These are phyloP conservation scores for Apiospora rasikravindrae DNA, from an alignment of 2,329 filamentous ascomycete species.

Conservation along the genomic window DNA sequence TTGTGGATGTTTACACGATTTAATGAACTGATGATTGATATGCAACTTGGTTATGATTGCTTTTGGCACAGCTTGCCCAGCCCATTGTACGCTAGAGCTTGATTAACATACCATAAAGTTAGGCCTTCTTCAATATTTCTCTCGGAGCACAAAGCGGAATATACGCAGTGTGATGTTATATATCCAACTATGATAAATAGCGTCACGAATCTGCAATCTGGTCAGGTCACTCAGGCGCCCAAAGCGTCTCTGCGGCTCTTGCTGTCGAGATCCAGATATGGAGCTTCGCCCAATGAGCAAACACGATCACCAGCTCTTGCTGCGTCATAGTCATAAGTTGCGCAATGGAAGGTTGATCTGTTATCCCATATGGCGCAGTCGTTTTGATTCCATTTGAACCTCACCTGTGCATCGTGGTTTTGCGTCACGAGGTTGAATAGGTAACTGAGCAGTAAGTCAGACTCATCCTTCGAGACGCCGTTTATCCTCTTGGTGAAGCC, in stretches of 20 bases:
- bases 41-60: background rate
- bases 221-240: conserved; percentile 22
- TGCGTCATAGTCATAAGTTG: conserved; percentile 66
- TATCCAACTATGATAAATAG: background rate
- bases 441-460: conserved; percentile 54
- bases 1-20: background rate
- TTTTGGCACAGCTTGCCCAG: background rate
- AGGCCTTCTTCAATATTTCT: background rate
- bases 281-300: conserved; percentile 54
- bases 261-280: conserved; percentile 51
- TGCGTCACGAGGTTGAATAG: conserved; percentile 54
- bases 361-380: conserved; percentile 72
- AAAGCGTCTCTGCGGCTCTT: conserved; percentile 47
- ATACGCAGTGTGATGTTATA: background rate
- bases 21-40: background rate
- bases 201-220: background rate
- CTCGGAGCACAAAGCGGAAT: background rate
- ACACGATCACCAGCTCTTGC: conserved; percentile 51
- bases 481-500: conserved; percentile 61
- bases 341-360: conserved; percentile 54
- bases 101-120: background rate
- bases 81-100: background rate
- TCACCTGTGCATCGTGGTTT: conserved; percentile 63
- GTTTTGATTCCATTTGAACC: conserved; percentile 58
- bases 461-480: conserved; percentile 59